Conservation (phyloP, 2,329 filamentous ascomycete genomes). For the Claviceps maximensis region DNA sequence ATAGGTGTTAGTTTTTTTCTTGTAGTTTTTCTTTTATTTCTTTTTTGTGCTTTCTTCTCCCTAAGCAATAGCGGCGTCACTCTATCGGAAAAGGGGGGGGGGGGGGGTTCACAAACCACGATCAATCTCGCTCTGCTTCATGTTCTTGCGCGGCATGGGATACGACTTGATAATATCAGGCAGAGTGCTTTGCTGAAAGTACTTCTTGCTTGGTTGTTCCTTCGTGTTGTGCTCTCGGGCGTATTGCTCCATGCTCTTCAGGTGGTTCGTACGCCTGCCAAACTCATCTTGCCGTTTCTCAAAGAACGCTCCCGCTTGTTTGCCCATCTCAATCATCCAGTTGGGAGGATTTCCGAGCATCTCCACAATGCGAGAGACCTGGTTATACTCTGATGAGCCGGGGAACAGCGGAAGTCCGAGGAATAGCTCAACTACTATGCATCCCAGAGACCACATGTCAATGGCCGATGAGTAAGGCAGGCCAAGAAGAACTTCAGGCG, state of each 20-base stretch:
- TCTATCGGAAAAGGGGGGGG: neutral
- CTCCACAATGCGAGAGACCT: slow-evolving; percentile 91
- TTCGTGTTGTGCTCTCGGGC: slow-evolving; percentile 91
- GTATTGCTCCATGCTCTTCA: slow-evolving; percentile 98
- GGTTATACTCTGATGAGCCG: slow-evolving; percentile 96
- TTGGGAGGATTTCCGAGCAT: slow-evolving; percentile 94
- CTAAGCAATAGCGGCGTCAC: too few species aligned
- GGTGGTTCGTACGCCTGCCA: slow-evolving; percentile 74
- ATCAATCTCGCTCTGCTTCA: slow-evolving; percentile 95
- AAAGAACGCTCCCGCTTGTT: slow-evolving; percentile 94
- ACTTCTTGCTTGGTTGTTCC: slow-evolving; percentile 98
- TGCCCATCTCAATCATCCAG: slow-evolving; percentile 99
- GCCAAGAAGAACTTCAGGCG: slow-evolving; percentile 88
- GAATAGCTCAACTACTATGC: slow-evolving; percentile 96
- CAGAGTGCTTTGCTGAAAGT: slow-evolving; percentile 86
- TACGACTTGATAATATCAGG: slow-evolving; percentile 97
- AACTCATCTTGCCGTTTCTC: slow-evolving; percentile 88
- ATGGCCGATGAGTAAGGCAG: slow-evolving; percentile 96
- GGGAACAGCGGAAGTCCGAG: slow-evolving; percentile 88
- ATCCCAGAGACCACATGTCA: slow-evolving; percentile 98
- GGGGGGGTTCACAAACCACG: slow-evolving; percentile 72
- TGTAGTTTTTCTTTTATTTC: neutral
- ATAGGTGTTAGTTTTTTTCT: slow-evolving; percentile 2
- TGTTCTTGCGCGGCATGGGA: slow-evolving; percentile 96
- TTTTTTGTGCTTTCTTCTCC: neutral